Percentiles rank a stretch among this genome's conserved stretches.
Conservation (phyloP, 2,329 filamentous ascomycete species). For the Diplocarpon rosae region DNA sequence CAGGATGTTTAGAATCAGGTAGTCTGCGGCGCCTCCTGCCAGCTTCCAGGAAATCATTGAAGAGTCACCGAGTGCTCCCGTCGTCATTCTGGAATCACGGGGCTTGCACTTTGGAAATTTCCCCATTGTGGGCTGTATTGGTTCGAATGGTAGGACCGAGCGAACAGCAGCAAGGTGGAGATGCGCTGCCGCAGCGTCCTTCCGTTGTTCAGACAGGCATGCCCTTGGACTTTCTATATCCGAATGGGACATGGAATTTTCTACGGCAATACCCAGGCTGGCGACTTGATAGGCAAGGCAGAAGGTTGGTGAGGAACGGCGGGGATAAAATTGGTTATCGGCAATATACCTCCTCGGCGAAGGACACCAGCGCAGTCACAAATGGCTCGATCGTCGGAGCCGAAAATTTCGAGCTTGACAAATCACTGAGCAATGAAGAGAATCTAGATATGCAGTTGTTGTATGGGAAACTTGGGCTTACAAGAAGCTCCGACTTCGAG, state of each 20-base stretch:
- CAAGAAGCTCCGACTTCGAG: constrained; percentile 23
- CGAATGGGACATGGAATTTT: constrained; percentile 29
- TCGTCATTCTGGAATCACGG: constrained; percentile 45
- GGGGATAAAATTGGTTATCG: constrained; percentile 22
- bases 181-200: constrained; percentile 7
- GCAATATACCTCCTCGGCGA: constrained; percentile 27
- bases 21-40: constrained; percentile 40
- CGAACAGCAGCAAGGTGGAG: constrained; percentile 8
- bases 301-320: constrained; percentile 11
- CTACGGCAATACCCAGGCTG: constrained; percentile 25
- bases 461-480: constrained; percentile 12
- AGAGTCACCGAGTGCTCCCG: constrained; percentile 38
- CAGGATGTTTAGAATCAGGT: constrained; percentile 44
- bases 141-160: constrained; percentile 12
- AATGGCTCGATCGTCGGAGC: not conserved
- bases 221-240: constrained; percentile 32
- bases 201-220: constrained; percentile 12
- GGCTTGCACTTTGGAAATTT: constrained; percentile 28
- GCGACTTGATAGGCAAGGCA: constrained; percentile 20
- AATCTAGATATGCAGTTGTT: constrained; percentile 6
- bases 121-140: constrained; percentile 24
- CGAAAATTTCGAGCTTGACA: not conserved
- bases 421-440: not conserved
- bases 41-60: constrained; percentile 24
- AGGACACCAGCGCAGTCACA: constrained; percentile 4